Evolutionary conservation across 2,329 filamentous ascomycete species (phyloP), one percentile per base, ranked within the genome.

Genomic region (Xylariaceae sp.): DNA sequence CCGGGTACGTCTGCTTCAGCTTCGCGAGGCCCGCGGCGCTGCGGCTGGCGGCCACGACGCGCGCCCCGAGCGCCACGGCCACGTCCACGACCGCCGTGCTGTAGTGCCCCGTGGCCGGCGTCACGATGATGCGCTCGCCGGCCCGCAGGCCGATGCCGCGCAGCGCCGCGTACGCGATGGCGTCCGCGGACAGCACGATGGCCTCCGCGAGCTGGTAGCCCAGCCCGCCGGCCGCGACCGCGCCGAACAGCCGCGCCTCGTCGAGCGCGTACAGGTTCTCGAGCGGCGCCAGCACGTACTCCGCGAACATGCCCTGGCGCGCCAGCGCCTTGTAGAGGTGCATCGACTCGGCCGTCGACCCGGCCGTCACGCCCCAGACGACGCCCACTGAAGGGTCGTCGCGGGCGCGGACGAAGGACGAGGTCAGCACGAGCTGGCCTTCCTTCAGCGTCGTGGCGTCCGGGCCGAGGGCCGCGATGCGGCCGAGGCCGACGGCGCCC

Each of bases 401-500:
- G 11, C 50, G 50, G 18, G 50, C 35, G 26, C 33, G 41, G 18
- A 47, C 20, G 20, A 46, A 33, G 4, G 50, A 11, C 5, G 50
- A 33, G 21, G 33, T 26, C 18, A 53, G 23, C 18, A 53, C 50
- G 9, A 53, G 29, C 18, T 53, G 33, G 41, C 50, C 50, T 7
- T 33, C 26, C 5, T 41, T 15, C 9, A 53, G 42, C 33, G 33
- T 30, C 15, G 23, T 33, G 18, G 50, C 42, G 42, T 53, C 50
- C 3, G 50, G 41, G 2, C 41, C 41, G 10, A 53, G 24, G 26
- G 33, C 35, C 4, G 26, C 50, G 27, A 53, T 23, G 24, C 42
- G 42, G 8, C 50, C 50, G 27, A 53, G 35, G 42, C 50, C 42
- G 21, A 46, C 40, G n/a, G 50, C 23, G 21, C 50, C 50, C 11